Evolutionary conservation across 768 basidiomycete species (phyloP), one percentile per base, ranked within the genome.

Genomic region (Tricholoma flavovirens): DNA sequence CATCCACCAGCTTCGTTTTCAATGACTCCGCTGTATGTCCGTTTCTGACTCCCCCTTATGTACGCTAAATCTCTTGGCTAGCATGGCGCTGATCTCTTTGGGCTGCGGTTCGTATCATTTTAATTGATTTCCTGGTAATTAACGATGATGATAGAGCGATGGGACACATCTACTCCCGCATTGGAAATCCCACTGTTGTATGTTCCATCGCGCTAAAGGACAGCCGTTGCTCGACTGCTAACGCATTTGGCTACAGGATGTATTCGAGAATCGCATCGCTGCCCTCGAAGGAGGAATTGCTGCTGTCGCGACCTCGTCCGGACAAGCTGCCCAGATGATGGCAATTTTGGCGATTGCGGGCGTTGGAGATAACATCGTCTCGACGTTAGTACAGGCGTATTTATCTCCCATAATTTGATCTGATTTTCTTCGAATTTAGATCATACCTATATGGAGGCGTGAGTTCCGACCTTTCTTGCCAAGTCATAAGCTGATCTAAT

Each of bases 281-380:
- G 86, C 86, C 0, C 76, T 92, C n/a, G 90, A 93, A 67, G 87
- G 88, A 10, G 90, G 90, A 22, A 75, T 74, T 1, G 88, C 87
- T 0, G 90, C 90, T 5, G 77, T 92, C 3, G 89, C 89, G 2
- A 77, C 84, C 0, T 72, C 87, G 3, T 87, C 85, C 53, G 90
- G 90, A 0, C 88, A 90, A 65, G 74, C 86, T 6, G 90, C 89
- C 0, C 88, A 91, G 62, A 87, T 90, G 69, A 73, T 90, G 67
- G 77, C 88, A 1, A 81, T 90, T 57, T 67, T 79, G 1, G 77
- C 83, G 26, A 67, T 89, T 40, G 83, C 85, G 1, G 70, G 76
- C 1, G 66, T 77, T 5, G 90, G 90, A 0, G 90, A 92, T 64
- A 93, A 92, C 65, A 87, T 91, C 54, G 82, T 92, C 5, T 81